Conservation (phyloP, 1,284 basidiomycete genomes). For the Naganishia sp. region DNA sequence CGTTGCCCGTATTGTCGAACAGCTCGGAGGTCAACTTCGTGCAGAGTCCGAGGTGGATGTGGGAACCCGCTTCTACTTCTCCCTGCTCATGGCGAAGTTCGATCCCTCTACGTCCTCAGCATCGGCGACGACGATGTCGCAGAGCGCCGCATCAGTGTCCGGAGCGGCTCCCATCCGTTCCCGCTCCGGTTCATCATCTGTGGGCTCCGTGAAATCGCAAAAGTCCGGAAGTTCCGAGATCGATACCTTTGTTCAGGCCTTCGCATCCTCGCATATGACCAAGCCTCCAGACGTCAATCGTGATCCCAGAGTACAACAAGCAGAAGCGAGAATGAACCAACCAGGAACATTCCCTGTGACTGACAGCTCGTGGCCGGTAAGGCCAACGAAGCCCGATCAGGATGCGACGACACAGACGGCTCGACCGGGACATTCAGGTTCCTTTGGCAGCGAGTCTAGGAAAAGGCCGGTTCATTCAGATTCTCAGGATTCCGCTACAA, state of each 20-base stretch:
- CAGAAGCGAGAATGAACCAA: conserved; percentile 44
- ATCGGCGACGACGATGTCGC: not conserved
- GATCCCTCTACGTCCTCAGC: conserved; percentile 10
- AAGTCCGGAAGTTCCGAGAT: conserved; percentile 56
- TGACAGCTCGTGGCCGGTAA: conserved; percentile 52
- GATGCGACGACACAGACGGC: not conserved
- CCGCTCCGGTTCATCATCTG: conserved; percentile 2
- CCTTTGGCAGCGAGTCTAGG: not conserved
- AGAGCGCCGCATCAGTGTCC: not conserved
- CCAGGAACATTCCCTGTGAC: conserved; percentile 51
- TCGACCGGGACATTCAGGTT: not conserved
- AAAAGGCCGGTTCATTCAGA: not conserved
- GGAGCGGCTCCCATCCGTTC: not conserved
- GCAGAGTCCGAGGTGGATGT: conserved; percentile 70
- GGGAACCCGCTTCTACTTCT: conserved; percentile 67
- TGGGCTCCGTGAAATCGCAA: conserved; percentile 28
- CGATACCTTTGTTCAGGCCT: conserved; percentile 67
- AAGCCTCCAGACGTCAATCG: conserved; percentile 49
- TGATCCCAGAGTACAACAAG: conserved; percentile 44
- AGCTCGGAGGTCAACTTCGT: conserved; percentile 74
- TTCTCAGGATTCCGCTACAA: not conserved
- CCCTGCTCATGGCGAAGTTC: conserved; percentile 41
- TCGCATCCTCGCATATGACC: conserved; percentile 53
- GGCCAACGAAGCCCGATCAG: conserved; percentile 43
- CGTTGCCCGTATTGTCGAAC: conserved; percentile 78